Evolutionary conservation across 768 basidiomycete species (phyloP).

Genomic region (Tylopilus felleus): DNA sequence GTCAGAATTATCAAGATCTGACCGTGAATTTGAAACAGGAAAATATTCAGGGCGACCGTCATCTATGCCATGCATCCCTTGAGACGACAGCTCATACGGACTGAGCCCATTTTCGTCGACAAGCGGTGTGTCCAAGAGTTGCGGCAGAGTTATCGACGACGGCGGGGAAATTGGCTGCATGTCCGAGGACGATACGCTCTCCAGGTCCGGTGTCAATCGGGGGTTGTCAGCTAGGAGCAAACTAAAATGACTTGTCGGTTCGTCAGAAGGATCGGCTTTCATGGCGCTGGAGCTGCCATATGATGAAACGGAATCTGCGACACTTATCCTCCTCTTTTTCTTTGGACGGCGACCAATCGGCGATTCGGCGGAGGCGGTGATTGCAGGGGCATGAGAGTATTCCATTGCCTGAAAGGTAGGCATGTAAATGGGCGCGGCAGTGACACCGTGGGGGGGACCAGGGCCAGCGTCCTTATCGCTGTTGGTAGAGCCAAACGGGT

Average conservation of each 20-base stretch:
- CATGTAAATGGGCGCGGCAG: constrained; percentile 36
- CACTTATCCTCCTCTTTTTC: constrained; percentile 36
- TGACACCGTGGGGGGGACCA: constrained; percentile 21
- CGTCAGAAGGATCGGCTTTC: constrained; percentile 25
- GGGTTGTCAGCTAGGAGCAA: constrained; percentile 28
- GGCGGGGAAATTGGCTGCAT: constrained; percentile 33
- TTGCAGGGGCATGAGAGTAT: constrained; percentile 34
- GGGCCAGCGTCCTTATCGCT: constrained; percentile 34
- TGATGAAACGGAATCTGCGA: constrained; percentile 35
- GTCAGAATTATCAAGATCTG: constrained; percentile 32
- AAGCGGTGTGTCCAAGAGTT: constrained; percentile 24
- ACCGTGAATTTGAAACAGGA: constrained; percentile 35
- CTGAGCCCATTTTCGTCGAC: constrained; percentile 23
- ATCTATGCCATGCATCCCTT: constrained; percentile 16
- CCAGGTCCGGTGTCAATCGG: constrained; percentile 32
- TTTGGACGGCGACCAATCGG: constrained; percentile 28
- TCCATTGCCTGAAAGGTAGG: constrained; percentile 40
- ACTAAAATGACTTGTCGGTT: constrained; percentile 15
- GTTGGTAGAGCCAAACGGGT: constrained; percentile 43
- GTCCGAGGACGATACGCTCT: constrained; percentile 32
- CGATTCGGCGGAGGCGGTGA: constrained; percentile 30
- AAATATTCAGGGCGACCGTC: constrained; percentile 33
- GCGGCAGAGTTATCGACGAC: constrained; percentile 27
- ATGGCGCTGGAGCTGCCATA: constrained; percentile 29
- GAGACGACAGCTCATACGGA: constrained; percentile 27